phyloP scores from a whole-genome alignment of 768 basidiomycete species.

The Mycena maculata region DNA sequence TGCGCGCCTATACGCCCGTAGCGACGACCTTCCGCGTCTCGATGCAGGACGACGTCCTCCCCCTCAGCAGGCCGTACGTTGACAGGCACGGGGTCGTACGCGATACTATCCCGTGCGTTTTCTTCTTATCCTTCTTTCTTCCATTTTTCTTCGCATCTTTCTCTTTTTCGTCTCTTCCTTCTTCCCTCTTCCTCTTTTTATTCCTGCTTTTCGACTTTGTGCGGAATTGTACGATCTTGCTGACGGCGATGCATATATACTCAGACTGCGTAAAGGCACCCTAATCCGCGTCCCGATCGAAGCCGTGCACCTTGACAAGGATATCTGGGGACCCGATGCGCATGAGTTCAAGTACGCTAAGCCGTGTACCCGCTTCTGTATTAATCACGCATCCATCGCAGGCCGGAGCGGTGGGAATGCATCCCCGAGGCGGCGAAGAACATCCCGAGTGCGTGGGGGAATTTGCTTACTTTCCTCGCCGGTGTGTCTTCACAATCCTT shows the following conservation, averaged over 20 bases:
- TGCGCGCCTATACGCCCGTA: conserved; percentile 60
- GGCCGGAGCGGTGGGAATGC: conserved; percentile 73
- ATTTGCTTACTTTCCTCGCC: conserved; percentile 70
- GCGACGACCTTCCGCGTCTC: conserved; percentile 55
- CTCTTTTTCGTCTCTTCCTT: no score
- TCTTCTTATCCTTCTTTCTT: no score
- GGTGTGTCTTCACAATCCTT: conserved; percentile 36
- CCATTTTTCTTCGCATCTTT: no score
- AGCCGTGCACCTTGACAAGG: conserved; percentile 60
- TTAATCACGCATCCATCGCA: conserved; percentile 35
- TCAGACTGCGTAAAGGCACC: conserved; percentile 58
- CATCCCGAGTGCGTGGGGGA: conserved; percentile 72
- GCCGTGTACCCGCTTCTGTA: neutral
- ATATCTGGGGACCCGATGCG: conserved; percentile 74
- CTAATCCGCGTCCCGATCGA: conserved; percentile 61
- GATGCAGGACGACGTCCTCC: conserved; percentile 64
- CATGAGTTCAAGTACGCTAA: conserved; percentile 65
- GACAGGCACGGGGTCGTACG: conserved; percentile 55
- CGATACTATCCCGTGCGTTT: neutral
- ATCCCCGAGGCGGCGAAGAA: conserved; percentile 56
- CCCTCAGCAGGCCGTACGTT: conserved; percentile 57
- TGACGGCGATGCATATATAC: no score
- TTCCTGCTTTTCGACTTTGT: no score
- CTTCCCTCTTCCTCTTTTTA: no score
- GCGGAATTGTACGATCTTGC: no score